Evolutionary conservation across 2,329 filamentous ascomycete genomes (phyloP), one percentile per base, ranked within the genome.

Genomic region (Neopestalotiopsis clavispora): DNA sequence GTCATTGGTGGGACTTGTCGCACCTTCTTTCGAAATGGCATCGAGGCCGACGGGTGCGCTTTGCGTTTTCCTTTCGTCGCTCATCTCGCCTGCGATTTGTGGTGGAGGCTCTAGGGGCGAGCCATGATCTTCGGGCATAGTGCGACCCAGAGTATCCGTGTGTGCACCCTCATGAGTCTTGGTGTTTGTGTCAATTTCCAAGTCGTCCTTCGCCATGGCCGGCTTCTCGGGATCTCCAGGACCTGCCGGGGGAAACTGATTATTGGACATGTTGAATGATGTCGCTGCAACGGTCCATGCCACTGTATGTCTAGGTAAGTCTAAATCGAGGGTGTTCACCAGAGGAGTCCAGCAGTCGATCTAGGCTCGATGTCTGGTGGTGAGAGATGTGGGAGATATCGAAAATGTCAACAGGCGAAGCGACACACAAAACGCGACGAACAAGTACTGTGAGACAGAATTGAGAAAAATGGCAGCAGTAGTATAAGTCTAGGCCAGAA

Each of bases 61-160:
- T 20, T 63, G 34, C 17, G 66, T 63, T 40, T 56, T 67, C 58
- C 66, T 12, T 5, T 67, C 66, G 49, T 67, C 66, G n/a, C 34
- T 32, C 17, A 60, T n/a, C 40, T 40, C 56, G 17, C 4, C 4
- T 6, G 40, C 30, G 20, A 38, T 34, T 38, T 56, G 65, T 20
- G 65, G 49, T 38, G 63, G 49, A 10, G 13, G 45, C 2, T 62
- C 30, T 12, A 62, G 32, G 5, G 59, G 59, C 10, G 45, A 52
- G 30, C 59, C 59, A 20, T 62, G 10, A 17, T 34, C n/a, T 14
- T 34, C 32, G 59, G 32, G 30, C 14, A 28, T n/a, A 9, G n/a
- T 64, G 38, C 61, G 61, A 32, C 34, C n/a, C n/a, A 13, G n/a
- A n/a, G 61, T 38, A 40, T 45, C 59, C 59, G 30, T 23, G 28